Evolutionary conservation across 2,329 filamentous ascomycete species (phyloP).

Genomic region (Acephala macrosclerotiorum): DNA sequence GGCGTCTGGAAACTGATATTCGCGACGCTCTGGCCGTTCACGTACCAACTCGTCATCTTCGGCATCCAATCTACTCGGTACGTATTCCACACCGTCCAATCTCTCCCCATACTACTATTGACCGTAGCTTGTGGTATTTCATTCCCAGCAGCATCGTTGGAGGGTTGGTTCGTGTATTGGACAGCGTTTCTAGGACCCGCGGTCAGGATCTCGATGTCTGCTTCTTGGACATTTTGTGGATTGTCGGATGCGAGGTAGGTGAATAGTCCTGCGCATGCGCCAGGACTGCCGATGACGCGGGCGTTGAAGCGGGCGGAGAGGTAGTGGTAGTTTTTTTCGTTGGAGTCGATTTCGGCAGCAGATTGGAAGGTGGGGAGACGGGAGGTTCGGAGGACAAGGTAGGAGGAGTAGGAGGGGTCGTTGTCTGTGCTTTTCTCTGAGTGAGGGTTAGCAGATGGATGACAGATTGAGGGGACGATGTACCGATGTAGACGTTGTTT

Average conservation of each 20-base stretch:
- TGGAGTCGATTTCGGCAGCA: slow-evolving; percentile 40
- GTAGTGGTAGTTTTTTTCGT: slow-evolving; percentile 38
- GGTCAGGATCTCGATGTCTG: slow-evolving; percentile 45
- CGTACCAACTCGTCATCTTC: slow-evolving; percentile 39
- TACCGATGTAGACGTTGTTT: slow-evolving; percentile 43
- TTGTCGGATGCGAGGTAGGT: slow-evolving; percentile 36
- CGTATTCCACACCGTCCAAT: slow-evolving; percentile 42
- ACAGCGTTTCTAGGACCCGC: slow-evolving; percentile 35
- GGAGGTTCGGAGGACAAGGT: slow-evolving; percentile 42
- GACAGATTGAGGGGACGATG: background rate
- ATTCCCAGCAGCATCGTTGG: slow-evolving; percentile 33
- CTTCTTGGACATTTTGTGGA: slow-evolving; percentile 37
- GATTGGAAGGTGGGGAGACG: slow-evolving; percentile 41
- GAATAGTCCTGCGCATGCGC: slow-evolving; percentile 44
- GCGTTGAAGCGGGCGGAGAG: slow-evolving; percentile 41
- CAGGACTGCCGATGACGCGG: slow-evolving; percentile 38
- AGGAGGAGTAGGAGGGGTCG: slow-evolving; percentile 35
- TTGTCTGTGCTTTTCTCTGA: slow-evolving; percentile 34
- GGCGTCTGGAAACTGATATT: slow-evolving; percentile 41
- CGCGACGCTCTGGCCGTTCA: slow-evolving; percentile 39
- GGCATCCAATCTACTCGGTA: slow-evolving; percentile 45
- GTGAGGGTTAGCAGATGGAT: background rate
- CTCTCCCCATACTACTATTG: slow-evolving; percentile 31
- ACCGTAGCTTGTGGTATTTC: slow-evolving; percentile 32
- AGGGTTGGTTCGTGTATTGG: slow-evolving; percentile 44